Evolutionary conservation across 164 flowering plant species (phyloP).

Genomic region (Kalanchoe fedtschenkoi): DNA sequence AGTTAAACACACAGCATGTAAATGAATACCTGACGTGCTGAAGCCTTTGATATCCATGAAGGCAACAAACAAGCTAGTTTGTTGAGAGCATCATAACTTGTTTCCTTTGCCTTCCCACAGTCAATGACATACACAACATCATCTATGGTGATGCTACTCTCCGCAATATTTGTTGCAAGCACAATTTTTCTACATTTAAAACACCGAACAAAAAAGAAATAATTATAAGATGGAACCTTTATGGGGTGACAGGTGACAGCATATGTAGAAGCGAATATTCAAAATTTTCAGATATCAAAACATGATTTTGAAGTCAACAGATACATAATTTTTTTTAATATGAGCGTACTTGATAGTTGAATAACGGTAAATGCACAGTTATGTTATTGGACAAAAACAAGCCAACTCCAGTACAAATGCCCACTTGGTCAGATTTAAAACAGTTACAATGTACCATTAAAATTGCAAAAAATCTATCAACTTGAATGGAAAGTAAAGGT

Average conservation of each 20-base stretch:
- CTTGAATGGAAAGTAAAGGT: too few species aligned
- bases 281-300: not conserved
- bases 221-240: not conserved
- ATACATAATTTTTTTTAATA: not conserved
- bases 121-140: conserved; percentile 93
- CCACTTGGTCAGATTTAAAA: not conserved
- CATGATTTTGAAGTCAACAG: not conserved
- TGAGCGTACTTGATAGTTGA: not conserved
- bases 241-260: not conserved
- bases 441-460: too few species aligned
- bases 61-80: conserved; percentile 88
- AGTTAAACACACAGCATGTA: not conserved
- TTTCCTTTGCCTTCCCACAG: conserved; percentile 97
- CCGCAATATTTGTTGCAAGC: conserved; percentile 93
- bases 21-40: conserved; percentile 80
- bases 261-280: not conserved
- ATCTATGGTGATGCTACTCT: conserved; percentile 95
- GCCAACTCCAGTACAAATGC: not conserved
- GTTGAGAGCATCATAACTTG: conserved; percentile 95
- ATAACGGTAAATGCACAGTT: not conserved
- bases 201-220: not conserved
- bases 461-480: too few species aligned
- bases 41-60: conserved; percentile 99
- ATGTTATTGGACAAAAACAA: not conserved
- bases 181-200: conserved; percentile 71